Percentiles rank a stretch among this genome's conserved stretches.
Evolutionary conservation across 1,284 basidiomycete genomes (phyloP).

Genomic region (Earliella scabrosa): DNA sequence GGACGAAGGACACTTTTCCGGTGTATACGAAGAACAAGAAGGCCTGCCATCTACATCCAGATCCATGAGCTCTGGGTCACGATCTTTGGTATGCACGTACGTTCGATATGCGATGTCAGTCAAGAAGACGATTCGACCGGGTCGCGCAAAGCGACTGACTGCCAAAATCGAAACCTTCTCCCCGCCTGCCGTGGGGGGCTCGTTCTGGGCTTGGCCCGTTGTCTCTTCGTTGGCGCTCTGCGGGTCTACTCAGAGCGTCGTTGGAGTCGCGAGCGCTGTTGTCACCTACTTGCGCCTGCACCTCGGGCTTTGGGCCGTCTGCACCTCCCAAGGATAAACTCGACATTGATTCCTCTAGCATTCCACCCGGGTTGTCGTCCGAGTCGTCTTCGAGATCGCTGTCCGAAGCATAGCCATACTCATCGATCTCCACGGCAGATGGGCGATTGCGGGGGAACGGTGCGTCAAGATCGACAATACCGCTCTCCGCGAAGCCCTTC

Average conservation of each 20-base stretch:
- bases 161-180: too few species aligned
- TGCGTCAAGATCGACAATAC: conserved; percentile 10
- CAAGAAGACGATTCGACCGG: conserved; percentile 12
- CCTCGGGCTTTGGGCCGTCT: too few species aligned
- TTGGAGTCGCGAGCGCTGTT: too few species aligned
- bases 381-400: conserved; percentile 29
- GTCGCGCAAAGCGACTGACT: too few species aligned
- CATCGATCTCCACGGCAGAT: background rate
- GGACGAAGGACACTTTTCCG: conserved; percentile 7
- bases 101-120: conserved; percentile 22
- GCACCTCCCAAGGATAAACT: too few species aligned
- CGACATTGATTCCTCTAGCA: too few species aligned
- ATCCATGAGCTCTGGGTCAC: background rate
- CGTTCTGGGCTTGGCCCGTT: too few species aligned
- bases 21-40: conserved; percentile 21
- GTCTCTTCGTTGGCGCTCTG: too few species aligned
- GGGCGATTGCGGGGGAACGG: conserved; percentile 12
- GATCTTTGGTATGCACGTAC: background rate
- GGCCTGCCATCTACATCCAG: conserved; percentile 11
- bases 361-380: too few species aligned
- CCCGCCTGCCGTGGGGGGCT: too few species aligned
- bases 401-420: conserved; percentile 26
- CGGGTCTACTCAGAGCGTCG: too few species aligned
- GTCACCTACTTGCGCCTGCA: too few species aligned
- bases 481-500: conserved; percentile 19